Conservation (phyloP, 176 grass and related monocot genomes). For the Guadua angustifolia region DNA sequence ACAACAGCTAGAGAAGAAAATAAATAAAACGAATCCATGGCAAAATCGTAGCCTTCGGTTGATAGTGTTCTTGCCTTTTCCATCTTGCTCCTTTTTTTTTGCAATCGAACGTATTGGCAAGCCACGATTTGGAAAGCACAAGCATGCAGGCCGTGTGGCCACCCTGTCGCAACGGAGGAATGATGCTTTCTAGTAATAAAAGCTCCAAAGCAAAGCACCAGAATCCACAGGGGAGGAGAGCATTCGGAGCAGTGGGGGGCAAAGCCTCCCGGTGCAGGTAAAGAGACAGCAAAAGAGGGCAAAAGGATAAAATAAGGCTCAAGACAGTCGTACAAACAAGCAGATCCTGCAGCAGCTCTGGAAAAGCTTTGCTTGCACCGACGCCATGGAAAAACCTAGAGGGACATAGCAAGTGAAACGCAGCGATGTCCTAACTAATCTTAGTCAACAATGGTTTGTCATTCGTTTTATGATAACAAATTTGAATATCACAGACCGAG, state of each 20-base stretch:
- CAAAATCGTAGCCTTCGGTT: not conserved
- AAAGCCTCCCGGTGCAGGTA: conserved; percentile 34
- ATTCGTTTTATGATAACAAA: too few relatives aligned
- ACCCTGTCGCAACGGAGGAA: conserved; percentile 21
- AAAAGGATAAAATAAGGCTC: conserved; percentile 41
- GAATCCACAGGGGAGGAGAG: conserved; percentile 23
- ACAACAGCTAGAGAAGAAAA: not conserved
- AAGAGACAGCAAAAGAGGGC: conserved; percentile 38
- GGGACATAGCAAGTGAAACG: conserved; percentile 13
- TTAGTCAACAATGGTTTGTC: too few relatives aligned
- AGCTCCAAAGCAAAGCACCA: conserved; percentile 49
- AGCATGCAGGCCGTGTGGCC: conserved; percentile 27
- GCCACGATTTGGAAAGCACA: not conserved
- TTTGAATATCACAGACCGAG: too few relatives aligned
- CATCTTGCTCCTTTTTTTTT: too few relatives aligned
- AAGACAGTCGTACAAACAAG: conserved; percentile 33
- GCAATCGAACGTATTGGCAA: too few relatives aligned
- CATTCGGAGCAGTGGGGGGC: conserved; percentile 26
- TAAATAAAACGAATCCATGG: not conserved
- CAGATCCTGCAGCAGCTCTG: conserved; percentile 19
- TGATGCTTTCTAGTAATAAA: conserved; percentile 46
- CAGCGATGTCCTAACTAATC: too few relatives aligned
- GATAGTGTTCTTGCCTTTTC: too few relatives aligned
- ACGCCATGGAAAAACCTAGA: conserved; percentile 24
- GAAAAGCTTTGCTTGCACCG: conserved; percentile 27